Conservation (phyloP, 805 yeast species). For the Aciculoconidium aculeatum region DNA sequence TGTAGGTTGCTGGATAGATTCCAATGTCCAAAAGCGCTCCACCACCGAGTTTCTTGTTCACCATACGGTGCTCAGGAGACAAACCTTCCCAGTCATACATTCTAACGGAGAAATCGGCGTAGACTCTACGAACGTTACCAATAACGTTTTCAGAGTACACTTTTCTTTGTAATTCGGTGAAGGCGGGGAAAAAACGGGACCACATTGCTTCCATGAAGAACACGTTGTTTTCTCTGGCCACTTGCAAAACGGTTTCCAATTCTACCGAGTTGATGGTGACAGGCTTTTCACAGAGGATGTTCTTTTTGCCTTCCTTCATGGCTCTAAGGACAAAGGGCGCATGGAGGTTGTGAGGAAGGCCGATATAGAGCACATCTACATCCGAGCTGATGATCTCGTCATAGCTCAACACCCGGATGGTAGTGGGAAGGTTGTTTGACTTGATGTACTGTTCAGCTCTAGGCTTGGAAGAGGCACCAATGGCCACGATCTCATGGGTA, state of each 20-base stretch:
- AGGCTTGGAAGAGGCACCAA: slow-evolving; percentile 32
- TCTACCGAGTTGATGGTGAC: slow-evolving; percentile 44
- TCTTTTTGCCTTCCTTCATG: slow-evolving; percentile 40
- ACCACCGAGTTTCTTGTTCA: slow-evolving; percentile 39
- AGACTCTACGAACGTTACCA: slow-evolving; percentile 42
- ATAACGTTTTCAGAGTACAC: slow-evolving; percentile 35
- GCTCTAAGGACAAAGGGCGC: slow-evolving; percentile 40
- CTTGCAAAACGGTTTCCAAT: slow-evolving; percentile 32
- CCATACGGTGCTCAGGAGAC: slow-evolving; percentile 36
- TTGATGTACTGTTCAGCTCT: slow-evolving; percentile 32
- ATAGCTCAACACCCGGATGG: slow-evolving; percentile 25
- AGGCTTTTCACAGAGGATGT: slow-evolving; percentile 53
- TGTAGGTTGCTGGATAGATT: slow-evolving; percentile 44
- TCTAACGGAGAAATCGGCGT: slow-evolving; percentile 37
- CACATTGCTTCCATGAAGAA: slow-evolving; percentile 58
- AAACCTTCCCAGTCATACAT: slow-evolving; percentile 18
- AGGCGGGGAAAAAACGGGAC: slow-evolving; percentile 50
- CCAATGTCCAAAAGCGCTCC: slow-evolving; percentile 56
- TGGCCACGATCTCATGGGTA: slow-evolving; percentile 29
- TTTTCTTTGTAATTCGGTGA: slow-evolving; percentile 25
- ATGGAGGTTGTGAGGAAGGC: slow-evolving; percentile 51
- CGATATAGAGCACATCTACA: slow-evolving; percentile 48
- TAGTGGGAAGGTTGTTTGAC: slow-evolving; percentile 2
- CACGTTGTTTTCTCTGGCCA: slow-evolving; percentile 38
- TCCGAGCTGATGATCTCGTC: slow-evolving; percentile 39